Evolutionary conservation across 345 rosid genomes (phyloP).

Genomic region (Eucalyptus caleyi): DNA sequence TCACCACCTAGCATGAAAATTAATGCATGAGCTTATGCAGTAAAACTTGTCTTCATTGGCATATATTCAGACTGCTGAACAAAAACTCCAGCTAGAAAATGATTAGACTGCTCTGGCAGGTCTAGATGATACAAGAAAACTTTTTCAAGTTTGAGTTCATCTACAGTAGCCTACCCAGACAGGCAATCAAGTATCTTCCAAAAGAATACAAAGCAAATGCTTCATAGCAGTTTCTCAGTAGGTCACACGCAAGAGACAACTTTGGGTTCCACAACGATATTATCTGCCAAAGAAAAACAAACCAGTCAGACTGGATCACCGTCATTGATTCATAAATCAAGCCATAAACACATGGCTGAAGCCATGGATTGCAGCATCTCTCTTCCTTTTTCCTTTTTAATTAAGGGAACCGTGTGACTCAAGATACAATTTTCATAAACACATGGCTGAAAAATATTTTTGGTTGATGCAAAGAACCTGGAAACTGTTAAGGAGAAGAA

Average conservation of each 20-base stretch:
- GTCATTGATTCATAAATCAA: background rate
- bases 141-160: background rate
- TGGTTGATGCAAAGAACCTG: background rate
- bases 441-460: background rate
- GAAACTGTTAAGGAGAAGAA: background rate
- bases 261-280: conserved; percentile 51
- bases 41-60: background rate
- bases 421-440: background rate
- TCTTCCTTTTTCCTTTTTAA: background rate
- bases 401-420: background rate
- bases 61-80: background rate
- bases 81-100: background rate
- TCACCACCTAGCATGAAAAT: conserved; percentile 51
- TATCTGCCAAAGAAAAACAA: conserved; percentile 16
- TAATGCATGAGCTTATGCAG: background rate
- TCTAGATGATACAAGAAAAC: background rate
- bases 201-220: conserved; percentile 87
- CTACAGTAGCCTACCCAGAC: conserved; percentile 44
- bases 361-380: background rate
- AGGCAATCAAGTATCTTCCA: conserved; percentile 84
- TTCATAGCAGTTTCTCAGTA: conserved; percentile 76
- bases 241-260: conserved; percentile 65
- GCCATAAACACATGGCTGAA: background rate
- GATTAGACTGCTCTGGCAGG: background rate
- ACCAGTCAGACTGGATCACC: background rate